Conservation (phyloP, 768 basidiomycete species). For the Podaxis carcinomalis region DNA sequence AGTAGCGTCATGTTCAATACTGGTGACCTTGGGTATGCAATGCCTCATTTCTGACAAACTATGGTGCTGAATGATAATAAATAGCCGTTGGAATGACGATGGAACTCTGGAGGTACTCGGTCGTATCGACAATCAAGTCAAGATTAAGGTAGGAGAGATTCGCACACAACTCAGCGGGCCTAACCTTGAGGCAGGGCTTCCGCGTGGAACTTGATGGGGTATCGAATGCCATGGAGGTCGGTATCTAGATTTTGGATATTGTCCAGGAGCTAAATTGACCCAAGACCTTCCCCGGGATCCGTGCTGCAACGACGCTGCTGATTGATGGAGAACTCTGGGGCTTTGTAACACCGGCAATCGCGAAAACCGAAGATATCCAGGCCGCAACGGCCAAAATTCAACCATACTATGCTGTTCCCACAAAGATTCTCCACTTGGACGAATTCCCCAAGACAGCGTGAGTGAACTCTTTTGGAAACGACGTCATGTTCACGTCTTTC, state of each 20-base stretch:
- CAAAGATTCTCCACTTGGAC: conserved; percentile 36
- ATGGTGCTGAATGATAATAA: not conserved
- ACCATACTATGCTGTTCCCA: conserved; percentile 58
- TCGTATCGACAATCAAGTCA: conserved; percentile 60
- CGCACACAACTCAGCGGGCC: not conserved
- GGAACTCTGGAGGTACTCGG: conserved; percentile 57
- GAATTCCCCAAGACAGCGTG: conserved; percentile 51
- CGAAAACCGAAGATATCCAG: conserved; percentile 33
- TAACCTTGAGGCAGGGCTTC: conserved; percentile 38
- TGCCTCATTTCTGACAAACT: not conserved
- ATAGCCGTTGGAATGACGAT: conserved; percentile 44
- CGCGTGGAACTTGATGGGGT: conserved; percentile 64
- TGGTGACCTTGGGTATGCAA: conserved; percentile 47
- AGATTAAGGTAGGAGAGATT: conserved; percentile 42
- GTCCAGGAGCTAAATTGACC: not conserved
- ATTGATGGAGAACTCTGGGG: conserved; percentile 54
- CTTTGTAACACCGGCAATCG: conserved; percentile 40
- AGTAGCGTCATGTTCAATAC: conserved; percentile 58
- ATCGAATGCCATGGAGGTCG: conserved; percentile 53
- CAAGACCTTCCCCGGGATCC: conserved; percentile 38
- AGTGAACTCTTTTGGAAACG: conserved; percentile 13
- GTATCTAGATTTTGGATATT: conserved; percentile 4
- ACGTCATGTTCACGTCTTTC: not conserved
- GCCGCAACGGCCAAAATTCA: conserved; percentile 45
- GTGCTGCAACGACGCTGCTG: conserved; percentile 45